These are phyloP conservation scores for Myxozyma vanderwaltii DNA, from an alignment of 805 yeast species.

Conservation along the genomic window DNA sequence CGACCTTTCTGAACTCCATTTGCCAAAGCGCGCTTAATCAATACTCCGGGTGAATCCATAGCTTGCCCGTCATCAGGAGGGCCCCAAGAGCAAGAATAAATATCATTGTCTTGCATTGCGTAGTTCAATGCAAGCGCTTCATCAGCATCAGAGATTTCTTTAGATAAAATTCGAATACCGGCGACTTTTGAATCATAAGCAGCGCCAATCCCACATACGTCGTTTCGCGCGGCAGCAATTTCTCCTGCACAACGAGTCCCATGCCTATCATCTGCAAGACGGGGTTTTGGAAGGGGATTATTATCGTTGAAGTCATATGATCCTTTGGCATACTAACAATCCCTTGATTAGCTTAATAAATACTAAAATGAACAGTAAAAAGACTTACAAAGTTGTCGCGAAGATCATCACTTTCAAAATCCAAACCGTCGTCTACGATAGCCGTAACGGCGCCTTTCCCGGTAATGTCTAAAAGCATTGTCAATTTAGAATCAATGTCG, in stretches of 20 bases:
- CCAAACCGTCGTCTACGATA: conserved; percentile 92
- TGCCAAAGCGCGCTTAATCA: conserved; percentile 81
- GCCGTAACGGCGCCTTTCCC: conserved; percentile 86
- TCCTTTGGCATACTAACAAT: conserved; percentile 53
- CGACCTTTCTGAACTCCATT: conserved; percentile 86
- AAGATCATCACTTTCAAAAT: conserved; percentile 75
- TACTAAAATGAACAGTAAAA: too few relatives aligned
- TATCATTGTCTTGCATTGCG: conserved; percentile 81
- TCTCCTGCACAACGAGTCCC: conserved; percentile 99
- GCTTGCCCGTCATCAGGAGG: conserved; percentile 91
- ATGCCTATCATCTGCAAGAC: conserved; percentile 79
- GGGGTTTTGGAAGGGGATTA: conserved; percentile 74
- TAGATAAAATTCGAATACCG: conserved; percentile 87
- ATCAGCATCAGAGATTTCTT: conserved; percentile 75
- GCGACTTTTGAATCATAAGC: conserved; percentile 84
- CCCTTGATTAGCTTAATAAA: background rate
- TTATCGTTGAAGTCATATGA: conserved; percentile 93
- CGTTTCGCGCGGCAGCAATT: conserved; percentile 81
- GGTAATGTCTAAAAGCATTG: conserved; percentile 51
- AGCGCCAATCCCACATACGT: conserved; percentile 95
- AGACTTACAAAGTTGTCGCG: conserved; percentile 53
- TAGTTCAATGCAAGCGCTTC: conserved; percentile 88
- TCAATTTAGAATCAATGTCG: background rate
- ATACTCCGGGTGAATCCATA: conserved; percentile 77
- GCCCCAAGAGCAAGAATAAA: conserved; percentile 98